These are phyloP conservation scores for Podospora didyma DNA, from an alignment of 495 filamentous ascomycete species.

Conservation along the genomic window DNA sequence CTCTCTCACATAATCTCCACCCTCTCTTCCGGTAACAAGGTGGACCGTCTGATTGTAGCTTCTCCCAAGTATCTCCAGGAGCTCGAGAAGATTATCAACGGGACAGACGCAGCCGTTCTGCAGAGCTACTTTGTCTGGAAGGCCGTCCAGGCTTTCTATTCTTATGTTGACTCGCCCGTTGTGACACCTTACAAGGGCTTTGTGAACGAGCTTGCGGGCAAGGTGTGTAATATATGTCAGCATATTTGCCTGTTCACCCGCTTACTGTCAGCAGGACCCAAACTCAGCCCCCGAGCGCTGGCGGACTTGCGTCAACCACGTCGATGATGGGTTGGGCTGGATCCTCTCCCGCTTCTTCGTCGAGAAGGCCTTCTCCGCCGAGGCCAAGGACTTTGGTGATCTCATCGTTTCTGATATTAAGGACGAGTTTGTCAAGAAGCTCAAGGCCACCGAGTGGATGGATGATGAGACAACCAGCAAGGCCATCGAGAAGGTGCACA, in stretches of 20 bases:
- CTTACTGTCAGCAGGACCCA: slow-evolving; percentile 19
- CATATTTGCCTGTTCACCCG: too few species aligned
- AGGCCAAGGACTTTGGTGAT: slow-evolving; percentile 61
- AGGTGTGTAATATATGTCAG: too few species aligned
- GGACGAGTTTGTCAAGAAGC: slow-evolving; percentile 55
- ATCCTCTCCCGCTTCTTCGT: slow-evolving; percentile 56
- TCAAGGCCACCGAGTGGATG: slow-evolving; percentile 64
- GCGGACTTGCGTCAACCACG: slow-evolving; percentile 52
- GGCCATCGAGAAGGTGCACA: slow-evolving; percentile 64
- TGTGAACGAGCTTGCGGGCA: background rate
- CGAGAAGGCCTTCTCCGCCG: slow-evolving; percentile 51
- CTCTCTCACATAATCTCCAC: too few species aligned
- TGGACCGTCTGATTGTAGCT: background rate
- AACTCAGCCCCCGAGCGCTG: slow-evolving; percentile 55
- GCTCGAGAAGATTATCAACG: background rate
- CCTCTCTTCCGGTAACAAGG: too few species aligned
- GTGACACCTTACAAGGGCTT: background rate
- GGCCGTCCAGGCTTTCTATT: slow-evolving; percentile 39
- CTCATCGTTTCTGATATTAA: slow-evolving; percentile 69
- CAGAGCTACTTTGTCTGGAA: slow-evolving; percentile 1
- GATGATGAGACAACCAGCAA: slow-evolving; percentile 57
- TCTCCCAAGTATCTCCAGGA: background rate
- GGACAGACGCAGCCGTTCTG: background rate
- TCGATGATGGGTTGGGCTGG: slow-evolving; percentile 49
- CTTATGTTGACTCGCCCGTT: background rate